Base-by-base conservation (phyloP, 23 red algal genomes). In the Cyanidiococcus yangmingshanensis region DNA sequence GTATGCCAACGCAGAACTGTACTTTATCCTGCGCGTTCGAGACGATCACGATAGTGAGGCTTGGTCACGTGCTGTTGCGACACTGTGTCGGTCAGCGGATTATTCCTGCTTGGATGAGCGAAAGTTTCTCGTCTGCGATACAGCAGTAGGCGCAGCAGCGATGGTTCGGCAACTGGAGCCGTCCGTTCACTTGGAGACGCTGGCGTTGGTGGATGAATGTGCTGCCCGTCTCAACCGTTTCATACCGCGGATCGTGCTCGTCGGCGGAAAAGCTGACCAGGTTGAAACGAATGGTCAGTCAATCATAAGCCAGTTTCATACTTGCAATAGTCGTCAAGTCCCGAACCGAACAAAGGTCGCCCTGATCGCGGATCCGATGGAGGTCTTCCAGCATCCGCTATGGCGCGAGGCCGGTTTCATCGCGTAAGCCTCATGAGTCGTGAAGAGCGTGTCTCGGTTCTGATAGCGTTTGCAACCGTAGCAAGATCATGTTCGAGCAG, bases 131-230 rank as follows among this genome's bases (percentile, higher is more conserved):
- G 21, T 25, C 32, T 71, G 63, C 32, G 63, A 71, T 30, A 71
- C 21, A 2, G n/a, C n/a, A 2, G 63, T 29, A 7, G 63, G 63
- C 7, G 63, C 63, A 25, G 63, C 63, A 25, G 63, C 63, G n/a
- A 71, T 71, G 63, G 63, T 71, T 25, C 63, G 63, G 3, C 63
- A 71, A 12, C n/a, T 71, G 63, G 63, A 32, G 63, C 63, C 63
- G 3, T 25, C 63, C 7, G 12, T 71, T 12, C 63, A 71, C 32
- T 25, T 71, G 63, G 63, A 71, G 27, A 35, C 12, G 12, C n/a
- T 35, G 63, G 12, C 12, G 63, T 12, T 35, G 3, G 63, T 29
- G 7, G 7, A 12, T 12, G 63, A 71, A 35, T 71, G 63, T 35
- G 63, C 63, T 17, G n/a, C 12, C 7, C n/a, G 21, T 7, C 63